Evolutionary conservation across 306 rosid genomes (phyloP), one percentile per base, ranked within the genome.

Genomic region (Vigna mungo): DNA sequence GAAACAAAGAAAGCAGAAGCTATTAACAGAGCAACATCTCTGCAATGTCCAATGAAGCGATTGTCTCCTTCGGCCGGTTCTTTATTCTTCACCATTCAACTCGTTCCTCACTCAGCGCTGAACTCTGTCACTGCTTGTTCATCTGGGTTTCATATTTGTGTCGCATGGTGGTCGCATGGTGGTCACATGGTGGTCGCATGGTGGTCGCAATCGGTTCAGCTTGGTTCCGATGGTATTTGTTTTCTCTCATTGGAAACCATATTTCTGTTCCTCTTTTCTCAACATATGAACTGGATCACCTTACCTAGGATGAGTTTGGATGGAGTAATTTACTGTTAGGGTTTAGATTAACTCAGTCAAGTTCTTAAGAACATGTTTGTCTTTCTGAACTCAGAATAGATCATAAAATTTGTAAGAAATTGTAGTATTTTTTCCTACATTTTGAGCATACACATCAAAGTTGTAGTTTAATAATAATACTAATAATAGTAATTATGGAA

Each of bases 221-320:
- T 82, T 95, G 43, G 78, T 89, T 36, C 82, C 97, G 36, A 90
- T 90, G 88, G 98, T 88, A 3, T 11, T 17, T 46, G 3, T 63
- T 32, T 0, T 1, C 5, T 30, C 5, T 4, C 4, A 30, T 30
- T 30, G 32, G 32, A 30, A 30, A 30, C 32, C 32, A 30, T 3
- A 30, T 30, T 30, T 30, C 5, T 30, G 32, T 30, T 30, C 32
- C 32, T 64, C 51, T 1, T 46, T 11, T 12, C 5, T 46, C 51
- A 13, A 46, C 6, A 15, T 11, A 13, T 46, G 15, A 11, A 46
- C 51, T 14, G 16, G 4, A 44, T 2, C 48, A 2, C 48, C 48
- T 2, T 0, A 9, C 14, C 10, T 39, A 39, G 2, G 43, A 39
- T 39, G 10, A 39, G 44, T 47, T 15, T 47, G 4, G 53, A 4